Base-by-base conservation (phyloP, 768 basidiomycete genomes). In the Lactifluus subvellereus region DNA sequence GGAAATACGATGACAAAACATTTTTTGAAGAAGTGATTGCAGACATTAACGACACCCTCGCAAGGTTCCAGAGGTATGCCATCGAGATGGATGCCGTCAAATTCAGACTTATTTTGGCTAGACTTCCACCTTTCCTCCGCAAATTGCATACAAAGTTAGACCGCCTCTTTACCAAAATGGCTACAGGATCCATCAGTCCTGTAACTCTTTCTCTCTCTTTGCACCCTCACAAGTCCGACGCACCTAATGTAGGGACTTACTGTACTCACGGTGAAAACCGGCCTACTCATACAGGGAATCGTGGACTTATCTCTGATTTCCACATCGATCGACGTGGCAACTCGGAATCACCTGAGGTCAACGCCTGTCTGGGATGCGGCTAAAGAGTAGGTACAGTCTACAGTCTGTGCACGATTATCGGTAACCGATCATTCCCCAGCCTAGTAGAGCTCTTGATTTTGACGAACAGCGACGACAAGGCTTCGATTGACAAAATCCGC, bases 281-380 rank as follows among this genome's bases (percentile, higher is more conserved):
- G 27, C 27, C 27, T 27, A 27, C 27, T 27, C 27, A 27, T 27
- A 27, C 27, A 27, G 2, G 64, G 64, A 32, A 50, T 57, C 42
- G 49, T 42, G 61, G 33, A 53, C 11, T 11, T 65, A 33, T 45
- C 43, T 45, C 38, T 53, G 48, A 10, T 22, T 14, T 18, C 37
- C 0, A 16, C 42, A 3, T 32, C 37, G 8, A 53, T 37, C n/a
- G 51, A 56, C 35, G 10, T 7, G 1, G 45, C 40, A 4, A 62
- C 51, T 10, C 37, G 45, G 52, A 49, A 48, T 33, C 60, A 65
- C 33, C 64, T 65, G n/a, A 57, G 38, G 53, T 65, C 27, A 27
- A 27, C 2, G 27, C 27, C 27, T 27, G 27, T 27, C 27, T 27
- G 27, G 27, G 27, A 27, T 37, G 38, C 55, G 20, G 64, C 64